Percentiles rank a stretch among this genome's conserved stretches.
These are phyloP conservation scores for Arabidopsis suecica DNA, from an alignment of 345 rosid genomes.

Conservation along the genomic window DNA sequence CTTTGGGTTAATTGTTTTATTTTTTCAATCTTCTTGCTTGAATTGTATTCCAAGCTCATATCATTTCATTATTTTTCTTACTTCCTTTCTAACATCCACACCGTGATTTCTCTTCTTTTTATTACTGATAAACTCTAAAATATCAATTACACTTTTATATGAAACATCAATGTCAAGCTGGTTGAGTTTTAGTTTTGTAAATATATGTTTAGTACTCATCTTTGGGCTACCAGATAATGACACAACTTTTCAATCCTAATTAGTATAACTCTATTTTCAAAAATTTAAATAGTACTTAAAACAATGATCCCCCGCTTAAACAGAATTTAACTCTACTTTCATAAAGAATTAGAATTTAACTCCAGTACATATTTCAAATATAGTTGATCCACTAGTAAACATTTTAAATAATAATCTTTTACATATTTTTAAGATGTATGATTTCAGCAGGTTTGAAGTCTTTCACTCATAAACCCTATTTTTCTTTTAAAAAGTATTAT, in stretches of 20 bases:
- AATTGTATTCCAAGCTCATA: conserved; percentile 44
- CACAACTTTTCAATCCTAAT: background rate
- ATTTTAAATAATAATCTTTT: too few species aligned
- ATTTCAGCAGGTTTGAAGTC: too few species aligned
- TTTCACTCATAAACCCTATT: too few species aligned
- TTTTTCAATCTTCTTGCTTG: conserved; percentile 37
- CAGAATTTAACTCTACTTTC: too few species aligned
- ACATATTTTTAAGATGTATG: too few species aligned
- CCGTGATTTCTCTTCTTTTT: background rate
- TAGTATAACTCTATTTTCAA: background rate
- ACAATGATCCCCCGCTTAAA: background rate
- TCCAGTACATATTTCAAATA: too few species aligned
- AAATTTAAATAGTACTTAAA: background rate
- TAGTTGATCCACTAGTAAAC: too few species aligned
- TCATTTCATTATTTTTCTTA: conserved; percentile 14
- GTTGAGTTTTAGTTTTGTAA: background rate
- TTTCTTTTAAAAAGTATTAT: too few species aligned
- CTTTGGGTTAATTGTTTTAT: conserved; percentile 25
- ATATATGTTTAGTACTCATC: background rate
- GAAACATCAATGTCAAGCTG: conserved; percentile 24
- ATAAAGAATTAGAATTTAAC: too few species aligned
- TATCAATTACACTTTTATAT: background rate
- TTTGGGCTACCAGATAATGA: conserved; percentile 1
- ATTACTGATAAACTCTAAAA: background rate
- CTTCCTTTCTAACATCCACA: conserved; percentile 23